Base-by-base conservation (phyloP, 495 filamentous ascomycete species). In the Chaetomium tenue region DNA sequence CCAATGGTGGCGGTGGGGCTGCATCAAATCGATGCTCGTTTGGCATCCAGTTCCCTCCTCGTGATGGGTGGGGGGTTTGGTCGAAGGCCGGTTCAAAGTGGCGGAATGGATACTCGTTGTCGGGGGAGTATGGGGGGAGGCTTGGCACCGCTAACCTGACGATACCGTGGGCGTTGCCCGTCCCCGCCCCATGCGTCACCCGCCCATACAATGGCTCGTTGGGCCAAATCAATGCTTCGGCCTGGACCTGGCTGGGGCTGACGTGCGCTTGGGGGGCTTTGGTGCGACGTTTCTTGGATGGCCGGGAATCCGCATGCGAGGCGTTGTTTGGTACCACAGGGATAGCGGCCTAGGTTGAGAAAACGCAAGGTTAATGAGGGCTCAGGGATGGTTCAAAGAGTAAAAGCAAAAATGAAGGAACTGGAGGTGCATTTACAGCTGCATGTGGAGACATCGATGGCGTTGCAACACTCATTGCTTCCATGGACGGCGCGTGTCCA, bases 201-300 rank as follows among this genome's bases (percentile, higher is more conserved):
- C 20, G n/a, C 0, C 13, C 15, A 23, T 28, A 13, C 3, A 40
- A 2, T 22, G 15, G 8, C 3, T 5, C 33, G 8, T 37, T 37
- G 33, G 5, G 33, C 33, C 33, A 37, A 37, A 37, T 22, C 30
- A 11, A 16, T 2, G n/a, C 25, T 7, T 57, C 16, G 4, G 33
- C 47, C 26, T 0, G 60, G 54, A 37, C 30, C 12, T 16, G 8
- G 23, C 44, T 23, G 20, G 25, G 22, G 20, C 46, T 54, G 53
- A n/a, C 16, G 9, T 37, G 53, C 18, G 26, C 16, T 54, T 33
- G 52, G 9, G 9, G 2, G 52, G 9, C 16, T 7, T 60, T 20
- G 22, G 39, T 42, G 44, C 47, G 18, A 47, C 56, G 48, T 37
- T 54, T 64, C 63, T 60, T 60, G 5, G 53, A 8, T n/a, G 55